Base-by-base conservation (phyloP, 2,329 filamentous ascomycete genomes). In the Macrophomina pseudophaseolina region DNA sequence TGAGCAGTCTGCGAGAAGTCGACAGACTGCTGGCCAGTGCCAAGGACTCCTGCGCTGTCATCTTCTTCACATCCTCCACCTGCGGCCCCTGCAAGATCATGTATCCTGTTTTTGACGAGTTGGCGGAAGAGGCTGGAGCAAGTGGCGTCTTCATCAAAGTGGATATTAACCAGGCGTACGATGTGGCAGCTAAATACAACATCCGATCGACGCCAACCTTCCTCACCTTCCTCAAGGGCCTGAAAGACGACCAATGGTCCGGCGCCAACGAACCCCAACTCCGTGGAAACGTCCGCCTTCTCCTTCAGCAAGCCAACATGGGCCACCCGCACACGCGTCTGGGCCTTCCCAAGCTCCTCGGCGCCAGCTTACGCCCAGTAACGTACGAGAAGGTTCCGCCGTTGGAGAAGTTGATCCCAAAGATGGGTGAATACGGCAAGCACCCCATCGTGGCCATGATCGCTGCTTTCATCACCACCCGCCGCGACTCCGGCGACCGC, bases 61-160 rank as follows among this genome's bases (percentile, higher is more conserved):
- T 97, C 66, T 97, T 97, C 82, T 98, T 98, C 80, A 97, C 94
- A 0, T 97, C 92, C 3, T 87, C 91, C 2, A 95, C 90, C 2
- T 97, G 94, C 74, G 86, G 88, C 0, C 93, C 94, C 0, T 97
- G 94, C 84, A 94, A 91, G 76, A 80, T 88, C 16, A 85, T 94
- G 2, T 96, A 97, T 72, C 92, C 94, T 1, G 79, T 90, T 0
- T 98, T 92, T 73, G 91, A 96, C 68, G 84, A 92, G 70, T 83
- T 97, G 0, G 93, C 94, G 1, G 87, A 86, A 32, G 90, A 96
- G 74, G 84, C 89, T 33, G 89, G 86, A 1, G 80, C 86, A 38
- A 89, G 89, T 71, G 89, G 88, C 3, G 81, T 87, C 0, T 85
- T 97, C 56, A 89, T 97, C 80, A 95, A 96, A 74, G 88, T 96